phyloP scores from a whole-genome alignment of 495 filamentous ascomycete genomes.

The Aspergillus heteromorphus region DNA sequence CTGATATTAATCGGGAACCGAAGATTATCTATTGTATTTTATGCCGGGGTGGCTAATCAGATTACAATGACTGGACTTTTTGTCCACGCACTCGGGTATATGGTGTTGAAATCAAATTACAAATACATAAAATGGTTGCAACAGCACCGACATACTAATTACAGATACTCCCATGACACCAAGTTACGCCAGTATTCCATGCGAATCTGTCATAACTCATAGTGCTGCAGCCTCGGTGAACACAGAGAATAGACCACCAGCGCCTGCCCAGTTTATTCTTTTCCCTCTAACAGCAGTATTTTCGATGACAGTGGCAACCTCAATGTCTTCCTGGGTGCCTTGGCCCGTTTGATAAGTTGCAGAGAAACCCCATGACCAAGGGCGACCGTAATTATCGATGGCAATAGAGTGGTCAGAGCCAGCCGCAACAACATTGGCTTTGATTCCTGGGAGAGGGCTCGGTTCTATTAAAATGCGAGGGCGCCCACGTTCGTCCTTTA shows the following conservation, averaged over 20 bases:
- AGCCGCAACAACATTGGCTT: slow-evolving; percentile 38
- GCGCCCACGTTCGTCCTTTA: slow-evolving; percentile 42
- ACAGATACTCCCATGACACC: too few relatives aligned
- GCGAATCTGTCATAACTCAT: neutral
- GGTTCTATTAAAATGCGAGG: slow-evolving; percentile 54
- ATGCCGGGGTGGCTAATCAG: too few relatives aligned
- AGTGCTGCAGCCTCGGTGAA: slow-evolving; percentile 28
- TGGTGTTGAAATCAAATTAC: too few relatives aligned
- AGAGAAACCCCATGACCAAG: slow-evolving; percentile 60
- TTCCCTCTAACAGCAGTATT: slow-evolving; percentile 54
- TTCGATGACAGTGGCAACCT: slow-evolving; percentile 52
- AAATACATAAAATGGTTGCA: too few relatives aligned
- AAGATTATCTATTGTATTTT: too few relatives aligned
- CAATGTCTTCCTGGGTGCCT: slow-evolving; percentile 52
- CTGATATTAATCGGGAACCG: too few relatives aligned
- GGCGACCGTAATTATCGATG: slow-evolving; percentile 51
- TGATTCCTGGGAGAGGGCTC: slow-evolving; percentile 43
- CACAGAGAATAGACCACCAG: slow-evolving; percentile 58
- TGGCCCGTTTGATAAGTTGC: slow-evolving; percentile 60
- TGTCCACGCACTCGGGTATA: too few relatives aligned
- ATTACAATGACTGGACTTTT: too few relatives aligned
- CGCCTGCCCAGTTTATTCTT: slow-evolving; percentile 52
- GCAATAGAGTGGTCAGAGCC: slow-evolving; percentile 56
- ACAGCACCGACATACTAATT: too few relatives aligned
- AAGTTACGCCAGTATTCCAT: neutral